Base-by-base conservation (phyloP, 257 asterid genomes). In the Schizonepeta tenuifolia region DNA sequence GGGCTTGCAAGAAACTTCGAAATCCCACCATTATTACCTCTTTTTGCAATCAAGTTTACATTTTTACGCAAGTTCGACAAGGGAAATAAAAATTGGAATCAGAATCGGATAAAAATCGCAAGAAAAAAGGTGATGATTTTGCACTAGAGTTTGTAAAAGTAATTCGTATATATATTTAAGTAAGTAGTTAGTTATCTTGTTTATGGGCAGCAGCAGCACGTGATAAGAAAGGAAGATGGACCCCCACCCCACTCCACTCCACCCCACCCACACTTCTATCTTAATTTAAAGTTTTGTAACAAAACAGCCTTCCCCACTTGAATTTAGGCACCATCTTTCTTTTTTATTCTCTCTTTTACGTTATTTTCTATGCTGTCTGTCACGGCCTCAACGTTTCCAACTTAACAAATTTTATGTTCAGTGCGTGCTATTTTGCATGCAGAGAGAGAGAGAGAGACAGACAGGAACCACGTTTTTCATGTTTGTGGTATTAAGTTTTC, bases 191-290 rank as follows among this genome's bases (percentile, higher is more conserved):
- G 15, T 44, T 56, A 24, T 61, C 26, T 35, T 5, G 44, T 13
- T 55, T 40, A 56, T 70, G 67, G 46, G 75, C 53, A 77, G 77
- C 81, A 83, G 47, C 54, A 62, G 46, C 87, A 83, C 87, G 84
- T 83, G 87, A 77, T 59, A n/a, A 67, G 43, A 38, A 38, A 9
- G 69, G 72, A 74, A 75, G 69, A 70, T 72, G 83, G 81, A 77
- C 75, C 81, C 78, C 41, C 36, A n/a, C n/a, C 47, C 44, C 13
- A 7, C 40, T 24, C 24, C 5, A 1, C 1, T 2, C 17, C 21
- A 5, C 40, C n/a, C n/a, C n/a, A 36, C 43, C 12, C 43, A 38
- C 43, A 38, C 43, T 38, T 9, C n/a, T 38, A 38, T 38, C 12
- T 2, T 35, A 18, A 1, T 31, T 7, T 31, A 38, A 4, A 66